Evolutionary conservation across 2,329 filamentous ascomycete species (phyloP).

Genomic region (Gliomastix tumulicola): DNA sequence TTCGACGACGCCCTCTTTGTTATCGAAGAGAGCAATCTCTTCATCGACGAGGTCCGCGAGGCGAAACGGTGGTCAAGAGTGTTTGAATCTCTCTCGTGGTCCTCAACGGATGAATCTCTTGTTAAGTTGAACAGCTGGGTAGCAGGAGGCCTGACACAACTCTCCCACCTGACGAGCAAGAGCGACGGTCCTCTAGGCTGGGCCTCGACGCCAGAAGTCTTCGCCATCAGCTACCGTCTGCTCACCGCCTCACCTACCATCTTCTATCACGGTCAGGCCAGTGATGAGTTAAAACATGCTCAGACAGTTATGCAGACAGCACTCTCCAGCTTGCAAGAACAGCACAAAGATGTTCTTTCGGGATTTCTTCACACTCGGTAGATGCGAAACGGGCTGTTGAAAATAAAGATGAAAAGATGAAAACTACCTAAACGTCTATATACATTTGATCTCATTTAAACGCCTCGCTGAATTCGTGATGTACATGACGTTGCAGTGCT

Average conservation of each 20-base stretch:
- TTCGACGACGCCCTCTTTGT: constrained; percentile 69
- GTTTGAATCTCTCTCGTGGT: constrained; percentile 23
- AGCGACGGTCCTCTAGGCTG: constrained; percentile 65
- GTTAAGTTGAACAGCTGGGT: constrained; percentile 38
- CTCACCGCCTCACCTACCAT: constrained; percentile 29
- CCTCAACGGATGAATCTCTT: constrained; percentile 12
- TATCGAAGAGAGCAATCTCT: constrained; percentile 92
- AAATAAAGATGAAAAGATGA: no score
- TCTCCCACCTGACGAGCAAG: constrained; percentile 17
- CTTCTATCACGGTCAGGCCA: no score
- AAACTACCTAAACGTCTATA: no score
- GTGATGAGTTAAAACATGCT: no score
- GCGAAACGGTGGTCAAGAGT: constrained; percentile 58
- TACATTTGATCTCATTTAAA: no score
- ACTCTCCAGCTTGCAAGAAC: no score
- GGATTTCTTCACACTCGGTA: no score
- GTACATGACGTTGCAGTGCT: no score
- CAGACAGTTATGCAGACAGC: no score
- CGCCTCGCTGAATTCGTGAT: no score
- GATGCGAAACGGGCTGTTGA: no score
- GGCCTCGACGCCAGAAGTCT: constrained; percentile 61
- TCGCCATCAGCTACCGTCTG: constrained; percentile 49
- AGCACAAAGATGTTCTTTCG: no score
- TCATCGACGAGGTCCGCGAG: constrained; percentile 75
- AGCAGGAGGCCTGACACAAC: constrained; percentile 33